Evolutionary conservation across 2,329 filamentous ascomycete genomes (phyloP), one percentile per base, ranked within the genome.

Genomic region (Botryotinia calthae): DNA sequence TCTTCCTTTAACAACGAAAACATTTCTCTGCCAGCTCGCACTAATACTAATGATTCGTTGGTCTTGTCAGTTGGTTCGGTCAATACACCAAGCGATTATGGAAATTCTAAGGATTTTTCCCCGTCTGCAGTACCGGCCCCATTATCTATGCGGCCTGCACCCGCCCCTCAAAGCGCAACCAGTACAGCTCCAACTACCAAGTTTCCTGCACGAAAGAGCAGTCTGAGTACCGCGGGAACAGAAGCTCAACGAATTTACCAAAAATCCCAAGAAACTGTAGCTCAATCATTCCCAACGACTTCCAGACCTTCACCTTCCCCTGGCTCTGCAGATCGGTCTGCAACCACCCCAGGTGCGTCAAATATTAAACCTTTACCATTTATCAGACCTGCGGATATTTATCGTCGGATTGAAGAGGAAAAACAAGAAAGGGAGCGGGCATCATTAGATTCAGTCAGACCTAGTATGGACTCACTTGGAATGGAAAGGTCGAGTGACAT

Each of bases 361-460:
- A 90, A 90, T 34, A 79, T 82, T 66, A 90, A 90, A 76, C 80
- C 88, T 1, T 82, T 88, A 31, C 87, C 90, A 0, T 90, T 95
- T 76, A 86, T 94, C 72, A 86, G 92, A 54, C 92, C 93, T 2
- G 88, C 91, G 20, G 93, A 97, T 76, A 91, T 95, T 59, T 95
- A 95, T 80, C 91, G 88, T 78, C 88, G 91, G 9, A 85, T 91
- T 80, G 88, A 88, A 70, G 90, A 93, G 76, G 91, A 93, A 76
- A 86, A 85, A 70, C 61, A 68, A 54, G 88, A 88, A 69, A 90
- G 92, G 76, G 91, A 93, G 76, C 83, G 86, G 54, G 84, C 85
- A 72, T 88, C 88, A 1, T 81, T 87, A 72, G 90, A 91, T 2
- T 87, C 87, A 16, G 82, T 85, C 31, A 84, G 87, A 69, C 87